A percentile compares a stretch with the other conserved stretches of the same genome.
phyloP scores from a whole-genome alignment of 2,329 filamentous ascomycete species.

The Alternaria postmessia region DNA sequence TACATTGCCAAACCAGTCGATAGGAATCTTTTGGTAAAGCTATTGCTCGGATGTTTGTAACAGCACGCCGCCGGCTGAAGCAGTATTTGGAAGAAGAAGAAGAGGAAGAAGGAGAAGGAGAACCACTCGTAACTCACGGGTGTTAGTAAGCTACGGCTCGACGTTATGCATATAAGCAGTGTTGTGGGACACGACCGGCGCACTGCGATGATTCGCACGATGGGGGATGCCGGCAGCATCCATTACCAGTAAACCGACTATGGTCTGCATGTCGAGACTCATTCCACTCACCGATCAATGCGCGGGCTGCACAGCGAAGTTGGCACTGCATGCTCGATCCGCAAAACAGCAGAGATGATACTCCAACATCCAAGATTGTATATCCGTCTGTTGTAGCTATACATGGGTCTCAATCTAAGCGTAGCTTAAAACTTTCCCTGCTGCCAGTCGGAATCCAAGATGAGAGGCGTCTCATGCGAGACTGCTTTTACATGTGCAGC shows the following conservation, averaged over 20 bases:
- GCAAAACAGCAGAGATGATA: neutral
- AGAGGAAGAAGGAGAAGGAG: neutral
- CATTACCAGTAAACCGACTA: neutral
- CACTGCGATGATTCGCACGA: neutral
- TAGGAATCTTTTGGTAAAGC: slow-evolving; percentile 56
- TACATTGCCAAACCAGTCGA: slow-evolving; percentile 65
- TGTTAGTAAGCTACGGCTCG: neutral
- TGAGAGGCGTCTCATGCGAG: neutral
- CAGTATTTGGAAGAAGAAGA: no score
- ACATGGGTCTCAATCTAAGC: neutral
- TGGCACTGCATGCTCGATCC: neutral
- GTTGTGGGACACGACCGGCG: neutral
- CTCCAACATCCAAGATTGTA: neutral
- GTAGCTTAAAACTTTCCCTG: neutral
- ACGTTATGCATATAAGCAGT: neutral
- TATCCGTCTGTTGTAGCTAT: neutral
- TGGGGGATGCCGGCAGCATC: neutral
- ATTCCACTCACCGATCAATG: neutral
- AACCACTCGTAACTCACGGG: neutral
- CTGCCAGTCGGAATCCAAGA: neutral
- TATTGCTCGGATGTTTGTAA: slow-evolving; percentile 48
- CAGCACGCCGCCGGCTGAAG: slow-evolving; percentile 17
- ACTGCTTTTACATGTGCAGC: neutral
- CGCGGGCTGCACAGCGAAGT: neutral
- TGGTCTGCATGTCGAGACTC: neutral